Conservation (phyloP, 1,284 basidiomycete genomes). For the Cystobasidium slooffiae region DNA sequence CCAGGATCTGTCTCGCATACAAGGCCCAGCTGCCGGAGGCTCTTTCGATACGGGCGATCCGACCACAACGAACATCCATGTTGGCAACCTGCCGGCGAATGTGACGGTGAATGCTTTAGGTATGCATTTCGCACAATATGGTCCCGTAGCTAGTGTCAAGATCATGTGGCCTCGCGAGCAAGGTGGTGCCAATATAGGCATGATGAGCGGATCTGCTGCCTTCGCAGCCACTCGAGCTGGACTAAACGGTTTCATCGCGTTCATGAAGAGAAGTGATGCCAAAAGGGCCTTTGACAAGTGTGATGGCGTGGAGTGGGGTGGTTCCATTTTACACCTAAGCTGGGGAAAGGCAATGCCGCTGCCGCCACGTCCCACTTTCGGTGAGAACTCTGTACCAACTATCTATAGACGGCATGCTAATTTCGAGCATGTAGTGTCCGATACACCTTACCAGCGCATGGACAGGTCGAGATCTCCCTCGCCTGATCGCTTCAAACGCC, state of each 20-base stretch:
- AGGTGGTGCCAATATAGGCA: constrained; percentile 57
- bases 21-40: constrained; percentile 59
- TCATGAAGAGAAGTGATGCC: constrained; percentile 88
- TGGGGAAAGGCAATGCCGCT: constrained; percentile 96
- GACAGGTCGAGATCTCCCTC: constrained; percentile 52
- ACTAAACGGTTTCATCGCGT: constrained; percentile 92
- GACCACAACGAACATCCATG: constrained; percentile 91
- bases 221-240: constrained; percentile 58
- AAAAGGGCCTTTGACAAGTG: constrained; percentile 81
- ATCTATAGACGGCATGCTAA: not conserved
- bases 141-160: constrained; percentile 62
- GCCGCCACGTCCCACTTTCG: constrained; percentile 75
- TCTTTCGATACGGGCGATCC: constrained; percentile 83
- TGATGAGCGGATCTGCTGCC: constrained; percentile 28
- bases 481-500: constrained; percentile 33
- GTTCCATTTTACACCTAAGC: constrained; percentile 77
- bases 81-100: constrained; percentile 61
- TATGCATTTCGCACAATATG: constrained; percentile 73
- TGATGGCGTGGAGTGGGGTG: constrained; percentile 91
- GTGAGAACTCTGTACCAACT: constrained; percentile 61
- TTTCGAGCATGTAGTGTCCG: constrained; percentile 41
- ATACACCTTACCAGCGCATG: constrained; percentile 42
- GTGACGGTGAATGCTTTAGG: constrained; percentile 67
- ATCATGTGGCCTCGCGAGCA: constrained; percentile 88
- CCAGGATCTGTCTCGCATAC: constrained; percentile 13